These are phyloP conservation scores for Metschnikowia rubicola DNA, from an alignment of 805 yeast species.

Conservation along the genomic window DNA sequence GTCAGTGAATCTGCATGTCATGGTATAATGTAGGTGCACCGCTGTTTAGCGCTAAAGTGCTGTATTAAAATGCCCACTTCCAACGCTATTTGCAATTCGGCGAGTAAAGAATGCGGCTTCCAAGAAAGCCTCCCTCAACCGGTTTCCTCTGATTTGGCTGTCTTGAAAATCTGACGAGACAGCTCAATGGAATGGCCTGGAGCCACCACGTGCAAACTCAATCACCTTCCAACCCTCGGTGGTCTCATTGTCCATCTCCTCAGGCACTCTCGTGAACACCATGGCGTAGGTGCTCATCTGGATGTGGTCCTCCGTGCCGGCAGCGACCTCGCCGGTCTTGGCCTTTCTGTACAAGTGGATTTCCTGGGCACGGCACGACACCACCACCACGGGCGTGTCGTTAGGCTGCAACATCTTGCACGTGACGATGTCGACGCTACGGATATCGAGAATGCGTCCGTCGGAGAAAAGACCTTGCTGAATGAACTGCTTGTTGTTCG, in stretches of 20 bases:
- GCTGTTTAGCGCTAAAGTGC: no score
- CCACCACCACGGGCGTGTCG: constrained; percentile 87
- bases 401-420: constrained; percentile 87
- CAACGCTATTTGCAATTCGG: no score
- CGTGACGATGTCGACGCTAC: constrained; percentile 90
- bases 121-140: no score
- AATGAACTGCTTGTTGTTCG: constrained; percentile 85
- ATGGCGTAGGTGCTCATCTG: constrained; percentile 91
- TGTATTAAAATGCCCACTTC: no score
- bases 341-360: constrained; percentile 82
- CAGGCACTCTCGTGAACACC: constrained; percentile 92
- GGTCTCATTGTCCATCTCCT: constrained; percentile 80
- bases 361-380: constrained; percentile 96
- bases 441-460: constrained; percentile 85
- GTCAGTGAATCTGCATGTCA: no score
- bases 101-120: no score
- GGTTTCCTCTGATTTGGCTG: no score
- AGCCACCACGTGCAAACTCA: constrained; percentile 91
- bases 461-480: constrained; percentile 91
- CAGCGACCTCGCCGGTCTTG: constrained; percentile 91
- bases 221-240: constrained; percentile 97
- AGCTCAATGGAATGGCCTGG: constrained; percentile 62
- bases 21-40: no score
- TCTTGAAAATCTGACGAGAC: no score
- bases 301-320: constrained; percentile 93